These are phyloP conservation scores for Pichia sp. DNA, from an alignment of 1,139 yeast genomes.

Conservation along the genomic window DNA sequence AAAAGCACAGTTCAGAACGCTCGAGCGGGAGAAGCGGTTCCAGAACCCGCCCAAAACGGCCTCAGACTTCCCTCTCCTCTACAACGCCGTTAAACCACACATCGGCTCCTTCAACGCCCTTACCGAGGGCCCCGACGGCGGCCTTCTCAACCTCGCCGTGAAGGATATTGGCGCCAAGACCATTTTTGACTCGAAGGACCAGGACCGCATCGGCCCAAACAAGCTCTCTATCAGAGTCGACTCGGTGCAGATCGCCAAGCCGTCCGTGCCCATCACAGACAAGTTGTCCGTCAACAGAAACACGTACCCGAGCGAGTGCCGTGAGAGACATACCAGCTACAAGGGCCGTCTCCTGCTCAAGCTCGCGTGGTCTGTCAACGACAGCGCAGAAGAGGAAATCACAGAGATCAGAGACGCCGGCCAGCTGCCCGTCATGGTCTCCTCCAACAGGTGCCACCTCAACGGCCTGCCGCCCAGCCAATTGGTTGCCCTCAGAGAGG, in stretches of 20 bases:
- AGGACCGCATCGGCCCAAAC: constrained; percentile 65
- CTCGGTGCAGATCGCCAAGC: constrained; percentile 80
- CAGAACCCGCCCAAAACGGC: constrained; percentile 85
- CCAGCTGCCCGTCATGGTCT: constrained; percentile 83
- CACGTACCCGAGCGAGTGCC: constrained; percentile 81
- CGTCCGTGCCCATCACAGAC: constrained; percentile 69
- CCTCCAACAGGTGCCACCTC: constrained; percentile 86
- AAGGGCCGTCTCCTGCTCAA: constrained; percentile 72
- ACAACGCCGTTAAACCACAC: constrained; percentile 91
- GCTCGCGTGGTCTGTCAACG: constrained; percentile 81
- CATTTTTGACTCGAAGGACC: constrained; percentile 73
- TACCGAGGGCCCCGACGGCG: constrained; percentile 89
- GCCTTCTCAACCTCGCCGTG: constrained; percentile 78
- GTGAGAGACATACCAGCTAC: constrained; percentile 83
- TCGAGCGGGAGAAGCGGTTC: constrained; percentile 83
- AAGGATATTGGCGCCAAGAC: constrained; percentile 84
- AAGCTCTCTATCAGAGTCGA: constrained; percentile 77
- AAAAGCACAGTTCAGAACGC: constrained; percentile 65
- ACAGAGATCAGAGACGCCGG: constrained; percentile 90
- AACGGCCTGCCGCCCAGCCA: constrained; percentile 78
- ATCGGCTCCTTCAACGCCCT: constrained; percentile 94
- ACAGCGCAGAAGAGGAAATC: constrained; percentile 60
- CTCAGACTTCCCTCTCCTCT: constrained; percentile 73
- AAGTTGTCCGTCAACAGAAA: constrained; percentile 75
- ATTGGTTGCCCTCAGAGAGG: constrained; percentile 76